Evolutionary conservation across 371 early-diverging fungal species (phyloP), one percentile per base, ranked within the genome.

Genomic region (Mucor sp.): DNA sequence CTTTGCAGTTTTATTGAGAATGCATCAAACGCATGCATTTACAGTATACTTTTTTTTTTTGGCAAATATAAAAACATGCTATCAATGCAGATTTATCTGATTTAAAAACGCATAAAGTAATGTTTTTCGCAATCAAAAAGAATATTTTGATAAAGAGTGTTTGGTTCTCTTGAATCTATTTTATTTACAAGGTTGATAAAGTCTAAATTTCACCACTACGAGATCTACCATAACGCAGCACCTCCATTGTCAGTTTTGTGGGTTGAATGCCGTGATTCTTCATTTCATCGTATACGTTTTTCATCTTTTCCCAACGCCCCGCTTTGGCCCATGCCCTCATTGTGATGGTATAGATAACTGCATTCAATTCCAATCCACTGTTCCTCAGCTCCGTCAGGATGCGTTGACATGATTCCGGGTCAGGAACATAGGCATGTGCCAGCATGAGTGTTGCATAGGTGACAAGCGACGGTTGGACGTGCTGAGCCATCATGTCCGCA

Each of bases 281-380:
- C 81, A 83, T 80, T n/a, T 70, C 62, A 23, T 76, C 74, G 33
- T 83, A 83, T 6, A 70, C 72, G 25, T 62, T 33, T 37, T 74
- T 72, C 11, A 79, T 79, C 28, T 74, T 67, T 17, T 77, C 76
- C 76, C 75, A 80, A 4, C 68, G 65, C 15, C 77, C 76, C 19
- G 78, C 74, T 53, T 81, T 80, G 6, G 75, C 81, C 79, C 79
- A 83, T 3, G 81, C 81, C 27, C 80, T 74, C 77, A 83, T 81
- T 1, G 75, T 66, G 62, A 83, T 83, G 17, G 79, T 83, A 64
- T 83, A 83, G 9, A 71, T 30, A 2, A 76, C 75, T 33, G 70
- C 79, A 62, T 80, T 83, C 1, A 74, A 41, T 39, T 74, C 59
- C 28, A 81, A 25, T 3, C 66, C 65, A 25, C 55, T 63, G 0